Evolutionary conservation across 2,329 filamentous ascomycete species (phyloP), one percentile per base, ranked within the genome.

Genomic region (Neoarthrinium moseri): DNA sequence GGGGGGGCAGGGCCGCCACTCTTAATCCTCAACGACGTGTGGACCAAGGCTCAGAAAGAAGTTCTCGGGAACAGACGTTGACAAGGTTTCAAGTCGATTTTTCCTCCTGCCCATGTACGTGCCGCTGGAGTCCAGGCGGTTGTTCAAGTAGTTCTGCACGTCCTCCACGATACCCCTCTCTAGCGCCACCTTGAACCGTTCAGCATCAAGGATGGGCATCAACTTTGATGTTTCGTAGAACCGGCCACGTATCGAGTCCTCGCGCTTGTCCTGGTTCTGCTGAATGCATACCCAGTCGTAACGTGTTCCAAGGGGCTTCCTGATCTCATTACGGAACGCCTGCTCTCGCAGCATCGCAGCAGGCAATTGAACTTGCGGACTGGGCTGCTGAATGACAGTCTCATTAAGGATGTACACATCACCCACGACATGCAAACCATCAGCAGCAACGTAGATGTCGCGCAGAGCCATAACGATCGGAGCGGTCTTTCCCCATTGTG

Each of bases 211-310:
- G 45, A 80, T 70, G 13, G 70, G 69, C 61, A 79, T 73, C 27
- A 83, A 66, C 47, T 71, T 68, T 47, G 72, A 63, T n/a, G 75
- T 75, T 13, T 78, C 74, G 62, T 83, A 82, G 63, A 81, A 81
- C n/a, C 79, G 69, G 41, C 79, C 79, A 47, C 70, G 68, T 41
- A 82, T 68, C 18, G 68, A 66, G 12, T 59, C 56, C 54, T 80
- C 77, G 24, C 42, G 45, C 39, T 65, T 63, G 6, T 56, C 50
- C 23, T 56, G 55, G 30, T 59, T 55, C 21, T 45, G 45, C 37
- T 57, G 51, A 1, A 62, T 37, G 2, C 51, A 51, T 11, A 58
- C 47, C 69, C 69, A 72, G 30, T 58, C 56, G 52, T 62, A 67
- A 13, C 51, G 47, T 32, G 49, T 50, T 7, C 55, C 53, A 29